These are phyloP conservation scores for Cladorrhinum samala DNA, from an alignment of 495 filamentous ascomycete species.

Conservation along the genomic window DNA sequence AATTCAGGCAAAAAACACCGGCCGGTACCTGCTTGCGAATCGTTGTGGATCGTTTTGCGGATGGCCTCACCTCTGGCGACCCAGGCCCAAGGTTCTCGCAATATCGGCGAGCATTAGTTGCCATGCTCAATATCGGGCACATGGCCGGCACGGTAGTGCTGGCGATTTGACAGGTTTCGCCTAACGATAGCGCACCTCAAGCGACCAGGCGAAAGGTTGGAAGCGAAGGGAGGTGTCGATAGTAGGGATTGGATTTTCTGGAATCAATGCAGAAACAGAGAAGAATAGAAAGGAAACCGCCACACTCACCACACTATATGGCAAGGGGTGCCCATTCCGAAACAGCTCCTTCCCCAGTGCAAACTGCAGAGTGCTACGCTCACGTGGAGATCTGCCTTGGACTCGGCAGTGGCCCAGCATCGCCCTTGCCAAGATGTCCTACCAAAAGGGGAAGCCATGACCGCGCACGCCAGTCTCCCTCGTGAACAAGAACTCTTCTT, in stretches of 20 bases:
- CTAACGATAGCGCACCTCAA: not conserved
- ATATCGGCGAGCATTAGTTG: conserved; percentile 17
- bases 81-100: conserved; percentile 19
- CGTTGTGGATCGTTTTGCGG: not conserved
- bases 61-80: conserved; percentile 5
- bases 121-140: conserved; percentile 13
- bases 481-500: too few species aligned
- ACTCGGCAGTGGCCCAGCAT: not conserved
- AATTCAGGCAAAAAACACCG: conserved; percentile 12
- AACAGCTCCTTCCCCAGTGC: not conserved
- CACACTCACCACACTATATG: too few species aligned
- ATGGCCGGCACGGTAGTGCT: conserved; percentile 19
- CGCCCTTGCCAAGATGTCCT: not conserved
- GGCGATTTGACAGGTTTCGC: conserved; percentile 2
- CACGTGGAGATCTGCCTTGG: not conserved
- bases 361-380: not conserved
- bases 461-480: too few species aligned
- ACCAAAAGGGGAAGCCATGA: not conserved
- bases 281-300: not conserved
- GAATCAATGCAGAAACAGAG: not conserved
- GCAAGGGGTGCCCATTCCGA: too few species aligned
- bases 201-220: not conserved
- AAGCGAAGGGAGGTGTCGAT: not conserved
- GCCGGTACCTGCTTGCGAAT: not conserved
- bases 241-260: not conserved